Conservation (phyloP, 768 basidiomycete species). For the Rhodotorula graminis region DNA sequence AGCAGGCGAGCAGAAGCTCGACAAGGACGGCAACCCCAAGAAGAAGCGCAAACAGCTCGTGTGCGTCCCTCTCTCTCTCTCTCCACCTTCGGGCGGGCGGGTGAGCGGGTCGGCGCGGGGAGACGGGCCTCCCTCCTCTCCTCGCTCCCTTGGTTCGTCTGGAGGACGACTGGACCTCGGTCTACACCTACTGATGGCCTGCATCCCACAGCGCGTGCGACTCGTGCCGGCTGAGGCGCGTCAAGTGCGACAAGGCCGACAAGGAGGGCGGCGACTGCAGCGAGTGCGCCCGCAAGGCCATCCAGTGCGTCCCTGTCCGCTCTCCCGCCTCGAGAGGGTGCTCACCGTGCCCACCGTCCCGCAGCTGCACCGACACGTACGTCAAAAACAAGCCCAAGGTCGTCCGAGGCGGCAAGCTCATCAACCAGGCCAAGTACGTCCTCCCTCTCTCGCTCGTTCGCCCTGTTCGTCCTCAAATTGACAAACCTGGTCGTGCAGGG, state of each 20-base stretch:
- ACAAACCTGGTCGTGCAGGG: not conserved
- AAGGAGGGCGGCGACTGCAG: conserved; percentile 13
- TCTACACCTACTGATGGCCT: too few relatives aligned
- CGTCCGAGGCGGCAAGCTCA: conserved; percentile 27
- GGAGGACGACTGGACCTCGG: too few relatives aligned
- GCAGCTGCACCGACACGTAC: conserved; percentile 30
- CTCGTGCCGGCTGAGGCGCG: conserved; percentile 16
- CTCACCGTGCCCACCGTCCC: not conserved
- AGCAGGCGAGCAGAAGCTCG: not conserved
- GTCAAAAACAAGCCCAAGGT: conserved; percentile 33
- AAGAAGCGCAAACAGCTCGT: conserved; percentile 37
- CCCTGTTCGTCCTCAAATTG: too few relatives aligned
- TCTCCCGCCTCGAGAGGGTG: too few relatives aligned
- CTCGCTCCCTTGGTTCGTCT: too few relatives aligned
- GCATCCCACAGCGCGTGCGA: conserved; percentile 2
- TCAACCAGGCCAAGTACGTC: conserved; percentile 28
- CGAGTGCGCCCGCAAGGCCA: conserved; percentile 31
- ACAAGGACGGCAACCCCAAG: conserved; percentile 29
- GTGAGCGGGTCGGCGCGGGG: too few relatives aligned
- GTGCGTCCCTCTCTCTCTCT: not conserved
- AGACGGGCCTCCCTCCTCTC: too few relatives aligned
- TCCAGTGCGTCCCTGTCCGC: conserved; percentile 8
- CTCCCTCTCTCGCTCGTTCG: not conserved
- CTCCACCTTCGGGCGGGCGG: too few relatives aligned
- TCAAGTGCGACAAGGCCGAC: conserved; percentile 28